phyloP scores from a whole-genome alignment of 2,329 filamentous ascomycete genomes.

The Fusarium buxicola region DNA sequence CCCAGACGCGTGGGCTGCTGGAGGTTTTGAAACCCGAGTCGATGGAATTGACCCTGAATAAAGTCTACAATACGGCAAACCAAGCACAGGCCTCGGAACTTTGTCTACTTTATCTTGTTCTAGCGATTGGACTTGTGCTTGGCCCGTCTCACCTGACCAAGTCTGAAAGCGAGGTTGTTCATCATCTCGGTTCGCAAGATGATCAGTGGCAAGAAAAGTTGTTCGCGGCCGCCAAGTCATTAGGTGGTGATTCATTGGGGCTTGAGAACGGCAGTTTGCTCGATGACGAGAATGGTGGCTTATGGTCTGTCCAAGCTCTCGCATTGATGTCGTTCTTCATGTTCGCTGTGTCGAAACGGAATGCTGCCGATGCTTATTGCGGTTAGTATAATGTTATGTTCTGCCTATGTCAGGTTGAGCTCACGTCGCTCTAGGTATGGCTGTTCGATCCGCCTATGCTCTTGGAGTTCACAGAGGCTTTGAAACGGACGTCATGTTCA shows the following conservation, averaged over 20 bases:
- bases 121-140: slow-evolving; percentile 72
- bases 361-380: slow-evolving; percentile 71
- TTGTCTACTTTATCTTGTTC: slow-evolving; percentile 70
- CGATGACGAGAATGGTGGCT: slow-evolving; percentile 65
- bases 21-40: slow-evolving; percentile 66
- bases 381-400: slow-evolving; percentile 54
- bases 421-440: slow-evolving; percentile 62
- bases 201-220: slow-evolving; percentile 70
- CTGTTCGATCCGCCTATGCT: slow-evolving; percentile 71
- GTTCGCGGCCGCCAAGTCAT: slow-evolving; percentile 68
- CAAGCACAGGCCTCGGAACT: slow-evolving; percentile 62
- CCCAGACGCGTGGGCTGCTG: slow-evolving; percentile 68
- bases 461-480: slow-evolving; percentile 69
- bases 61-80: slow-evolving; percentile 51
- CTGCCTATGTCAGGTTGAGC: background rate
- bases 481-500: slow-evolving; percentile 67
- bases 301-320: slow-evolving; percentile 74
- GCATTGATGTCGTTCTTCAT: slow-evolving; percentile 73
- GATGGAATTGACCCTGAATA: slow-evolving; percentile 65
- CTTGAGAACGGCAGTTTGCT: slow-evolving; percentile 47
- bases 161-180: slow-evolving; percentile 62
- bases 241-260: slow-evolving; percentile 58
- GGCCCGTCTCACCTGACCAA: slow-evolving; percentile 64
- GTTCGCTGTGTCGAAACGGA: slow-evolving; percentile 70
- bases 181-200: slow-evolving; percentile 60